These are phyloP conservation scores for Pythium brachiatum DNA, from an alignment of 352 stramenopile species.

Conservation along the genomic window DNA sequence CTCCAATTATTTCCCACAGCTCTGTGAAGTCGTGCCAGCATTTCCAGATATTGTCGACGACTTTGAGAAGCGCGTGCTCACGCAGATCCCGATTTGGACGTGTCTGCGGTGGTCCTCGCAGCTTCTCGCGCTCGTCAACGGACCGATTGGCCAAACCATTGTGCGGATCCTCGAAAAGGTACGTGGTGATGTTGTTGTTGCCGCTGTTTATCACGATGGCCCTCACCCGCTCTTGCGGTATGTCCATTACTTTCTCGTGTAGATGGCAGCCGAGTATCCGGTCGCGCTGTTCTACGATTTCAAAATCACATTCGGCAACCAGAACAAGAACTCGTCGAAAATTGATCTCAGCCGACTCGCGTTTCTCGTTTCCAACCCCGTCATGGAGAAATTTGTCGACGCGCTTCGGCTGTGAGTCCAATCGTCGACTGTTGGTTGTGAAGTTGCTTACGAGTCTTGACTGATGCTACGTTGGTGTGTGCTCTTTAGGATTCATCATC, in stretches of 20 bases:
- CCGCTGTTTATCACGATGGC: neutral
- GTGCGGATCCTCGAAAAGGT: slow-evolving; percentile 74
- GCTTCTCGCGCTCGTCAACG: slow-evolving; percentile 67
- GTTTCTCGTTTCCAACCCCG: slow-evolving; percentile 51
- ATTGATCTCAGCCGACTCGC: slow-evolving; percentile 49
- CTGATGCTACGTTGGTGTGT: neutral
- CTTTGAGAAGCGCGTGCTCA: slow-evolving; percentile 46
- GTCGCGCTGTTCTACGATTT: slow-evolving; percentile 83
- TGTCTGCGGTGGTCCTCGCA: slow-evolving; percentile 77
- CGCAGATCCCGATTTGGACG: slow-evolving; percentile 70
- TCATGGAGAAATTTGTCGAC: slow-evolving; percentile 84
- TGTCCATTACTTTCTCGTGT: neutral
- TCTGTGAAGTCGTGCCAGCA: slow-evolving; percentile 58
- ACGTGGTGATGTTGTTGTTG: neutral
- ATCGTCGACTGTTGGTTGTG: slow-evolving; percentile 3
- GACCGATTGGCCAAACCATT: slow-evolving; percentile 53
- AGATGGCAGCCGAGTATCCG: slow-evolving; percentile 76
- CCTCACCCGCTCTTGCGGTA: neutral
- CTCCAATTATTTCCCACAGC: slow-evolving; percentile 71
- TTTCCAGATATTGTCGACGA: slow-evolving; percentile 44
- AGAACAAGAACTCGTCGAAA: slow-evolving; percentile 31
- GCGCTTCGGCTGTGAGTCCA: slow-evolving; percentile 64
- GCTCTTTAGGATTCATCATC: slow-evolving; percentile 63
- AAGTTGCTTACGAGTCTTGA: neutral
- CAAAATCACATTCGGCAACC: slow-evolving; percentile 54